Conservation (phyloP, 192 early-diverging fungal genomes). For the Phlyctochytrium planicorne region DNA sequence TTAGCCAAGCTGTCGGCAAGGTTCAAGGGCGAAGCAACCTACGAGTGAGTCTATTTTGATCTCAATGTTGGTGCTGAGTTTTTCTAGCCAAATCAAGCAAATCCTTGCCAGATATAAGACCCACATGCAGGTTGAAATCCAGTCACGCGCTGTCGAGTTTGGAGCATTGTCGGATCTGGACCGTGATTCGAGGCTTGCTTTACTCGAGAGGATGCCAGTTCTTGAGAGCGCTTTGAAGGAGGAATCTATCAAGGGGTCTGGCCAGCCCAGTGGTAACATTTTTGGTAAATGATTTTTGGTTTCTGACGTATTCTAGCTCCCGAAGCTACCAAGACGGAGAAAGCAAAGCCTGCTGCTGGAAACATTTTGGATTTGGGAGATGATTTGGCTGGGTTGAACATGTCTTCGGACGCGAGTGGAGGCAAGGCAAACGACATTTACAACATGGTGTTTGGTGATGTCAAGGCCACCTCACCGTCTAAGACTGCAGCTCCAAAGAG, state of each 20-base stretch:
- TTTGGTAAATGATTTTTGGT: not conserved
- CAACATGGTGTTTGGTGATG: conserved; percentile 43
- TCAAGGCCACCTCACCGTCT: conserved; percentile 7
- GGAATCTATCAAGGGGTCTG: conserved; percentile 46
- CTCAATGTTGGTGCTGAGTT: not conserved
- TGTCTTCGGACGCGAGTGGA: not conserved
- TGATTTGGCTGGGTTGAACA: conserved; percentile 21
- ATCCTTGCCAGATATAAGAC: conserved; percentile 62
- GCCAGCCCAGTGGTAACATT: conserved; percentile 22
- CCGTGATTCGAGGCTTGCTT: conserved; percentile 48
- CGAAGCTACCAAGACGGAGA: not conserved
- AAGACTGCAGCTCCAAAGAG: conserved; percentile 19
- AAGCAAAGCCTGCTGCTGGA: conserved; percentile 9
- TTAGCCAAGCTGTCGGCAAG: conserved; percentile 86
- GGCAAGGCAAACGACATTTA: conserved; percentile 31
- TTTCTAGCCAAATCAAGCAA: conserved; percentile 50
- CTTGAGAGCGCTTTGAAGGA: conserved; percentile 58
- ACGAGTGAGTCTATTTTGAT: conserved; percentile 31
- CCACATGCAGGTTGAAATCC: conserved; percentile 87
- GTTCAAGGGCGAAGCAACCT: conserved; percentile 54
- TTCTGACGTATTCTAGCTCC: not conserved
- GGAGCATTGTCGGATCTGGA: conserved; percentile 67
- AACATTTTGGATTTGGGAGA: conserved; percentile 33
- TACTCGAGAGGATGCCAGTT: conserved; percentile 90
- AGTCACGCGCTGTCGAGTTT: conserved; percentile 93